Evolutionary conservation across 2,329 filamentous ascomycete genomes (phyloP).

Genomic region (Penicillium griseofulvum): DNA sequence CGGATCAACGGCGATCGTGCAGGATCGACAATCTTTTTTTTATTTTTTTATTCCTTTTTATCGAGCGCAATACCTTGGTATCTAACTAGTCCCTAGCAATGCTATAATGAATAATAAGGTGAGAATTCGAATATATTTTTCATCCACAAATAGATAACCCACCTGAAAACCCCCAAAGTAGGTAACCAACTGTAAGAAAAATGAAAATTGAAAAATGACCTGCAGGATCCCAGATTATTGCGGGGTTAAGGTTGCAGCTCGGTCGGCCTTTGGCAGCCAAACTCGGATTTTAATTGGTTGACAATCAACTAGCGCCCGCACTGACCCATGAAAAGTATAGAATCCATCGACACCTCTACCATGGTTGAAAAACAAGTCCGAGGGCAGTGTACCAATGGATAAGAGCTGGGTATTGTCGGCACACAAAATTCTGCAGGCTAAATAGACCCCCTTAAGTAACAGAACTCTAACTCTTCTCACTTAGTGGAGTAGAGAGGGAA

Average conservation of each 20-base stretch:
- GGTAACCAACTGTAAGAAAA: neutral
- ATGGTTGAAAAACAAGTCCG: neutral
- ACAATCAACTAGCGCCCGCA: slow-evolving; percentile 3
- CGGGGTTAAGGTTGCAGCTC: slow-evolving; percentile 30
- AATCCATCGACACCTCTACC: neutral
- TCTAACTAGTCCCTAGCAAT: neutral
- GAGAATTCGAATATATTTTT: neutral
- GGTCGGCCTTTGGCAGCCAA: slow-evolving; percentile 5
- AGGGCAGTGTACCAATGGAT: neutral
- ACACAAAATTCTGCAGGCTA: neutral
- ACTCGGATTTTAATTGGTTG: neutral
- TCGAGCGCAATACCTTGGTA: no score
- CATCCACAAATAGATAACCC: neutral
- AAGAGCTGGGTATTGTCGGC: neutral
- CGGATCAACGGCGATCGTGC: slow-evolving; percentile 10
- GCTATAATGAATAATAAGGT: neutral
- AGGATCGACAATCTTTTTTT: neutral
- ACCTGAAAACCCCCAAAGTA: neutral
- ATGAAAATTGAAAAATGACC: neutral
- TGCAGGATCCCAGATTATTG: slow-evolving; percentile 13
- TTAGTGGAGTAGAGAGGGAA: neutral
- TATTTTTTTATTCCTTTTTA: neutral
- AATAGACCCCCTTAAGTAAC: neutral
- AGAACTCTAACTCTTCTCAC: neutral
- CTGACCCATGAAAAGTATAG: neutral